Evolutionary conservation across 495 filamentous ascomycete genomes (phyloP).

Genomic region (Trichocladium antarcticum): DNA sequence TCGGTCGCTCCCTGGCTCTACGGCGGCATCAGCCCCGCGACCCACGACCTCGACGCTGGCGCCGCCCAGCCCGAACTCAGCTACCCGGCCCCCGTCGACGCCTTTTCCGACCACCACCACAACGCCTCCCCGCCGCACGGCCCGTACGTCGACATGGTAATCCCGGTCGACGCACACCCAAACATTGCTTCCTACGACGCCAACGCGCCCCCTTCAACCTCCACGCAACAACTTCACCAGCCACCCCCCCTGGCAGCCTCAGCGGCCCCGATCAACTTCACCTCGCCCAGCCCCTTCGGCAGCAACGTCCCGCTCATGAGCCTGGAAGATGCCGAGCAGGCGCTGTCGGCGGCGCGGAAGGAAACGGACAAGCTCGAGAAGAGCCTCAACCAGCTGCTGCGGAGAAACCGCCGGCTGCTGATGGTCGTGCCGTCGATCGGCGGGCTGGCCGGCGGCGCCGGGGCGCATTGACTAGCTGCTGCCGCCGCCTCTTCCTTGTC

Average conservation of each 20-base stretch:
- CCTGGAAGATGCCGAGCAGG: slow-evolving; percentile 52
- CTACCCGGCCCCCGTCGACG: slow-evolving; percentile 23
- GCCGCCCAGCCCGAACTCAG: slow-evolving; percentile 24
- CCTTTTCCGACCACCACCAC: slow-evolving; percentile 9
- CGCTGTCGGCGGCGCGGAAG: slow-evolving; percentile 45
- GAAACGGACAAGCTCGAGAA: slow-evolving; percentile 62
- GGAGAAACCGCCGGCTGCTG: slow-evolving; percentile 47
- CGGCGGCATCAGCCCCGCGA: slow-evolving; percentile 14
- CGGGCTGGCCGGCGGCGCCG: slow-evolving; percentile 1
- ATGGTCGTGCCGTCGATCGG: not conserved
- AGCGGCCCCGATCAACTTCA: not conserved
- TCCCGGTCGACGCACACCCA: no score
- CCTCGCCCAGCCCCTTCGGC: slow-evolving; percentile 27
- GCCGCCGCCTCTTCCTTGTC: not conserved
- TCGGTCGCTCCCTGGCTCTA: slow-evolving; percentile 38
- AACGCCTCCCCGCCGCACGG: not conserved
- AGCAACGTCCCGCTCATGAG: slow-evolving; percentile 41
- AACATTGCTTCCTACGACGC: no score
- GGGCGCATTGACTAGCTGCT: slow-evolving; percentile 26
- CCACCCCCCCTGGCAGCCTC: not conserved
- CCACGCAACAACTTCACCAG: not conserved
- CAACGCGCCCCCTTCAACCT: not conserved
- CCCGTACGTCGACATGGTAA: not conserved
- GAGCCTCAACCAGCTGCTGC: slow-evolving; percentile 47
- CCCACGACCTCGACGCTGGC: slow-evolving; percentile 11